These are phyloP conservation scores for Russula lepida DNA, from an alignment of 768 basidiomycete genomes.

Conservation along the genomic window DNA sequence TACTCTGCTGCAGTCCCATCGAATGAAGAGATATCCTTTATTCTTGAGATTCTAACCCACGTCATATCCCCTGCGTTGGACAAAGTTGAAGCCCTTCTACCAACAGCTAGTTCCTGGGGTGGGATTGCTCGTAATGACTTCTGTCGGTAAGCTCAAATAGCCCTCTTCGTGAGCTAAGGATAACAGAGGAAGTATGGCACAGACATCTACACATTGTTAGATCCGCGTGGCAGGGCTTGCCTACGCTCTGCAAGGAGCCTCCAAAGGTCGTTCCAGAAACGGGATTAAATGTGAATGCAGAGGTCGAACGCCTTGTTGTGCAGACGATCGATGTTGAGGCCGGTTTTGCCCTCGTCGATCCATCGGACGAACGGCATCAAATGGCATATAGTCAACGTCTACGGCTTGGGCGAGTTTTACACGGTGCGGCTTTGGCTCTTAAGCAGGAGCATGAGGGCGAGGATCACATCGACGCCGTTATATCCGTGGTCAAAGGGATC, in stretches of 20 bases:
- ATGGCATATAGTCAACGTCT: constrained; percentile 46
- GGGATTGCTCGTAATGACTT: constrained; percentile 67
- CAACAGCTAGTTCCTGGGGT: constrained; percentile 51
- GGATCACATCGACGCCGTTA: constrained; percentile 82
- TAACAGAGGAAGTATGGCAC: constrained; percentile 1
- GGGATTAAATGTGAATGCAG: constrained; percentile 52
- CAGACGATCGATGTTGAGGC: constrained; percentile 58
- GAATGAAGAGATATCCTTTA: constrained; percentile 66
- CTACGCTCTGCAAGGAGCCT: constrained; percentile 56
- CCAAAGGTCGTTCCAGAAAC: constrained; percentile 48
- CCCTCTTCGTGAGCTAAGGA: neutral
- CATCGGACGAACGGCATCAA: constrained; percentile 66
- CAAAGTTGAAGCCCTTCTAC: constrained; percentile 56
- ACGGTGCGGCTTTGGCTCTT: constrained; percentile 56
- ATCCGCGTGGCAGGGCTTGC: constrained; percentile 70
- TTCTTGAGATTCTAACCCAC: constrained; percentile 64
- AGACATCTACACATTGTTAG: constrained; percentile 64
- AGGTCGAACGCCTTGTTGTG: constrained; percentile 64
- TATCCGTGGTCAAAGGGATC: constrained; percentile 61
- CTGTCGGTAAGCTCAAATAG: constrained; percentile 52
- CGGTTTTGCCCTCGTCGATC: constrained; percentile 67
- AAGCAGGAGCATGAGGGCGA: constrained; percentile 56
- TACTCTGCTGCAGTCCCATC: constrained; percentile 41
- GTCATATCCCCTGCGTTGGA: constrained; percentile 60
- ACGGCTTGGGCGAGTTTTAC: constrained; percentile 60